Evolutionary conservation across 2,329 filamentous ascomycete species (phyloP), one percentile per base, ranked within the genome.

Genomic region (Xylaria polymorpha): DNA sequence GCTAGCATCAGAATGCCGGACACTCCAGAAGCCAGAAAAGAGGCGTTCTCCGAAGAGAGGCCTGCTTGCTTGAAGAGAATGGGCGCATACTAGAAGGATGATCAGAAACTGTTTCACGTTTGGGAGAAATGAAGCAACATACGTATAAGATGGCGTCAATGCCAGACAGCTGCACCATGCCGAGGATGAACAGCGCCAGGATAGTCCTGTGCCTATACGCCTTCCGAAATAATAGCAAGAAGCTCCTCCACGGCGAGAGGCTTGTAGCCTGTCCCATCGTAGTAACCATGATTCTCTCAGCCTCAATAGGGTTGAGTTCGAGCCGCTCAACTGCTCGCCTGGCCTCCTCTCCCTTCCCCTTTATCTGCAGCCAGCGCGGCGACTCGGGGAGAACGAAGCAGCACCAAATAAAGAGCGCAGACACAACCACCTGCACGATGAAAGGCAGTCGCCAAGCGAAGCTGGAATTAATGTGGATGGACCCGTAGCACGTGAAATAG

Each of bases 131-230:
- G 2, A 14, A 50, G 32, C 4, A 4, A 35, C 83, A 75, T 74
- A 87, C 86, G 67, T 89, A 90, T 29, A 89, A 81, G 5, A 91
- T 84, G 0, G 86, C 88, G 71, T 91, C 89, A 59, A 91, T 90
- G 0, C 89, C 88, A 35, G 82, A 86, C 0, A 90, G 78, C 72
- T 91, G 89, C 39, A 87, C 83, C 82, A 89, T 87, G 1, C 81
- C 84, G 75, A 90, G 84, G 3, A 76, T 71, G 37, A 76, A 76
- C 55, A 75, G 80, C 0, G 84, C 87, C 20, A 90, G 77, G 0
- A 82, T 76, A 0, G 86, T 88, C 2, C 83, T 81, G 4, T 79
- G 79, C 14, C 74, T 69, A 15, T 84, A 85, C 12, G 82, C 81
- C 55, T 80, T 79, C 10, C 74, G 72, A 67, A 82, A 82, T 1